Conservation (phyloP, 306 rosid species). For the Prunus mira region DNA sequence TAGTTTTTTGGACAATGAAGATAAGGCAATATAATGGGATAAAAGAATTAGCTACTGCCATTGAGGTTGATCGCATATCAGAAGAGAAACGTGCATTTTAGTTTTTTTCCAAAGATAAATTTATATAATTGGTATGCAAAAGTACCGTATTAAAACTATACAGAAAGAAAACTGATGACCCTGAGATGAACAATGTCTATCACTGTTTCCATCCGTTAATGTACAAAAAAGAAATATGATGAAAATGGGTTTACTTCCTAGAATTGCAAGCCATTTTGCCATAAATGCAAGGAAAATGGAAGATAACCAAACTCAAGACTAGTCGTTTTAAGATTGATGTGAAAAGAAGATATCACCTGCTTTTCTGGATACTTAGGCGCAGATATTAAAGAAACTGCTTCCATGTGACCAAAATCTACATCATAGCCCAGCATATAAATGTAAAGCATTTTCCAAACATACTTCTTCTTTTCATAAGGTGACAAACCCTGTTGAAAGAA, state of each 20-base stretch:
- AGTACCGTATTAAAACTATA: background rate
- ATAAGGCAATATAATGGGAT: background rate
- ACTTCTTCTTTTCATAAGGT: constrained; percentile 95
- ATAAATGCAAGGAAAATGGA: background rate
- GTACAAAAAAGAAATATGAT: background rate
- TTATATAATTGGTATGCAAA: background rate
- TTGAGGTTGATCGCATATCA: background rate
- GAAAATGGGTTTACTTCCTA: background rate
- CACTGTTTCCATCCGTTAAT: background rate
- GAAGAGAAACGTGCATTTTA: background rate
- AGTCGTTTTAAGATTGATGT: background rate
- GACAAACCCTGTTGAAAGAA: constrained; percentile 70
- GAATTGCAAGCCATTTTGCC: background rate
- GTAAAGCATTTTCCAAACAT: constrained; percentile 99
- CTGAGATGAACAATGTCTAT: background rate
- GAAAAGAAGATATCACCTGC: constrained; percentile 53
- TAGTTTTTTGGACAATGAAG: background rate
- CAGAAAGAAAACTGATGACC: background rate
- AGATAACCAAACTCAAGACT: background rate
- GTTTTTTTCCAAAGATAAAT: background rate
- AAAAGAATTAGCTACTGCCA: constrained; percentile 1
- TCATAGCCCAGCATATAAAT: constrained; percentile 96
- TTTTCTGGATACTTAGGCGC: constrained; percentile 99
- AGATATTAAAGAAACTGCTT: constrained; percentile 97
- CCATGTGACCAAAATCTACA: constrained; percentile 99